These are phyloP conservation scores for Akanthomyces dipterigenus DNA, from an alignment of 2,329 filamentous ascomycete genomes.

Conservation along the genomic window DNA sequence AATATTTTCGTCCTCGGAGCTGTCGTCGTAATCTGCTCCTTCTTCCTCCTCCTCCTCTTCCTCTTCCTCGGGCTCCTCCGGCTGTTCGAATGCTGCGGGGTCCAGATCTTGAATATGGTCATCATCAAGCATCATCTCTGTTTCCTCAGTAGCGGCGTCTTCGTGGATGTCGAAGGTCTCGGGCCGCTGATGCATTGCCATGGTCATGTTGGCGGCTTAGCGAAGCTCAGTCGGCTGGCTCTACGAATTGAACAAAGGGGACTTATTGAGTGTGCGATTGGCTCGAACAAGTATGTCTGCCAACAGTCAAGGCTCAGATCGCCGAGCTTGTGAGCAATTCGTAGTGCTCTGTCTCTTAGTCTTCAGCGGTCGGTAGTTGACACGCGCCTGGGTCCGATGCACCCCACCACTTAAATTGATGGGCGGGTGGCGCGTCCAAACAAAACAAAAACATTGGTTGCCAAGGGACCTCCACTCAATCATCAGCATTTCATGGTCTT, in stretches of 20 bases:
- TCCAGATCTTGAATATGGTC: constrained; percentile 23
- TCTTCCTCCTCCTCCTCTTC: constrained; percentile 31
- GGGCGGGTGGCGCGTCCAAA: constrained; percentile 14
- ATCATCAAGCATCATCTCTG: constrained; percentile 42
- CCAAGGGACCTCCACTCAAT: constrained; percentile 15
- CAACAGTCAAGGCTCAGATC: background rate
- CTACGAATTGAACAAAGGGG: constrained; percentile 12
- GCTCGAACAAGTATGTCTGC: background rate
- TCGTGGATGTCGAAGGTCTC: constrained; percentile 43
- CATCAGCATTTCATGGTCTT: constrained; percentile 6
- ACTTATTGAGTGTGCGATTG: background rate
- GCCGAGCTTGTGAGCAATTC: background rate
- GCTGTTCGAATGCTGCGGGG: constrained; percentile 19
- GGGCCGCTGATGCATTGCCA: constrained; percentile 19
- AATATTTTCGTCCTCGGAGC: constrained; percentile 54
- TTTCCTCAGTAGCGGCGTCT: constrained; percentile 43
- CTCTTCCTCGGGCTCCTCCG: constrained; percentile 23
- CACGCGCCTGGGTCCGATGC: background rate
- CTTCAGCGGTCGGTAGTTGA: background rate
- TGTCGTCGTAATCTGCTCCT: constrained; percentile 32
- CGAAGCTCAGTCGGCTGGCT: constrained; percentile 3
- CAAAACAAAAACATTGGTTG: constrained; percentile 25
- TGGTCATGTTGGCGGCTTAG: constrained; percentile 17
- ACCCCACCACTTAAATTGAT: constrained; percentile 1
- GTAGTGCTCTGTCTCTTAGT: background rate